Evolutionary conservation across 495 filamentous ascomycete species (phyloP).

Genomic region (Platismatia glauca): DNA sequence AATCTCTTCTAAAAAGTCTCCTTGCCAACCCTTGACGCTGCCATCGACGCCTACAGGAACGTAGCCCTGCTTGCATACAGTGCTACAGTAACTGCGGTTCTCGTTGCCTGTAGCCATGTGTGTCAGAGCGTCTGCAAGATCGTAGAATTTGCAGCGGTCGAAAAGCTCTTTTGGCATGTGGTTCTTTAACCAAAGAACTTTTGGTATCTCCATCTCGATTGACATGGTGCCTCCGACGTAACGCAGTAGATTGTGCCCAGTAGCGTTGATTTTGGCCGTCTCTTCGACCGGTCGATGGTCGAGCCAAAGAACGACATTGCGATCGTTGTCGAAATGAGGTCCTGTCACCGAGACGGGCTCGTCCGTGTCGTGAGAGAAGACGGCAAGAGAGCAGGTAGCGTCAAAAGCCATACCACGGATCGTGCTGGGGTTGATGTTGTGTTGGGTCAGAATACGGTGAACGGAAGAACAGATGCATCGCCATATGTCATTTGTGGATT

Average conservation of each 20-base stretch:
- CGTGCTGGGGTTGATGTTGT: slow-evolving; percentile 59
- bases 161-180: slow-evolving; percentile 93
- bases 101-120: slow-evolving; percentile 93
- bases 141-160: slow-evolving; percentile 89
- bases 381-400: slow-evolving; percentile 88
- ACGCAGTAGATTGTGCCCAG: slow-evolving; percentile 81
- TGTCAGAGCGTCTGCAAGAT: slow-evolving; percentile 85
- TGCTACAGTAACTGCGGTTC: slow-evolving; percentile 83
- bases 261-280: slow-evolving; percentile 83
- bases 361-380: slow-evolving; percentile 81
- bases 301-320: slow-evolving; percentile 87
- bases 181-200: slow-evolving; percentile 95
- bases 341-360: slow-evolving; percentile 83
- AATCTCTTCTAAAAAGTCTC: slow-evolving; percentile 78
- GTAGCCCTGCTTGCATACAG: slow-evolving; percentile 92
- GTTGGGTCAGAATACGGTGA: slow-evolving; percentile 64
- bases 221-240: slow-evolving; percentile 98
- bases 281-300: slow-evolving; percentile 87
- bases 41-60: slow-evolving; percentile 93
- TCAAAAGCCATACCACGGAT: slow-evolving; percentile 92
- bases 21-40: slow-evolving; percentile 97
- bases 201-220: slow-evolving; percentile 98
- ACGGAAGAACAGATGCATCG: slow-evolving; percentile 76
- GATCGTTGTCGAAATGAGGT: slow-evolving; percentile 75
- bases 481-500: slow-evolving; percentile 98